phyloP scores from a whole-genome alignment of 805 yeast species.

The Candida insectorum region DNA sequence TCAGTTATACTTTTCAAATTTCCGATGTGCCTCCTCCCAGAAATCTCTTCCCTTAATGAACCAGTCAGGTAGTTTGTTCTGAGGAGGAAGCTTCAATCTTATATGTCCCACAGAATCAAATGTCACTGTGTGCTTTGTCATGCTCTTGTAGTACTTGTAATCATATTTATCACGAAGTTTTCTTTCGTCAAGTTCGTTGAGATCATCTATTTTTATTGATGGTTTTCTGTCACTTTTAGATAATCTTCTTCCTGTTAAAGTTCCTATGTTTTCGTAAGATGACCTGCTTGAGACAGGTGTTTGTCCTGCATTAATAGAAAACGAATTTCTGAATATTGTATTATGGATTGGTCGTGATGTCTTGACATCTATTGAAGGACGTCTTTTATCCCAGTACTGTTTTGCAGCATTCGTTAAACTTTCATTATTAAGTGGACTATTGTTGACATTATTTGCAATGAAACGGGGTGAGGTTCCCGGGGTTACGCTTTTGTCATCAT shows the following conservation, averaged over 20 bases:
- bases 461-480: slow-evolving; percentile 31
- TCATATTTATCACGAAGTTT: slow-evolving; percentile 21
- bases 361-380: slow-evolving; percentile 34
- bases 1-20: slow-evolving; percentile 1
- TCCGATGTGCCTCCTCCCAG: slow-evolving; percentile 54
- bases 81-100: slow-evolving; percentile 56
- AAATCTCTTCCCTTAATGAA: slow-evolving; percentile 57
- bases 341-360: slow-evolving; percentile 17
- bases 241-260: slow-evolving; percentile 2
- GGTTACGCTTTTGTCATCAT: slow-evolving; percentile 21
- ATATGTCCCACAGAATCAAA: slow-evolving; percentile 38
- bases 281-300: slow-evolving; percentile 10
- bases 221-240: slow-evolving; percentile 8
- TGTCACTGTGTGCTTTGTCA: slow-evolving; percentile 26
- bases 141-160: slow-evolving; percentile 41
- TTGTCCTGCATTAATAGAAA: slow-evolving; percentile 4
- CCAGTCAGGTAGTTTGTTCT: slow-evolving; percentile 71
- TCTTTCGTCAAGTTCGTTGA: slow-evolving; percentile 12
- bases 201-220: slow-evolving; percentile 9
- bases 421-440: slow-evolving; percentile 2
- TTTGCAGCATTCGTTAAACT: slow-evolving; percentile 13
- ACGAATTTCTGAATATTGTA: slow-evolving; percentile 15
- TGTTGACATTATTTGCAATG: slow-evolving; percentile 3
- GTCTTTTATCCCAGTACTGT: slow-evolving; percentile 20
- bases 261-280: slow-evolving; percentile 8